Conservation (phyloP, 2,329 filamentous ascomycete species). For the Microdochium paspali region DNA sequence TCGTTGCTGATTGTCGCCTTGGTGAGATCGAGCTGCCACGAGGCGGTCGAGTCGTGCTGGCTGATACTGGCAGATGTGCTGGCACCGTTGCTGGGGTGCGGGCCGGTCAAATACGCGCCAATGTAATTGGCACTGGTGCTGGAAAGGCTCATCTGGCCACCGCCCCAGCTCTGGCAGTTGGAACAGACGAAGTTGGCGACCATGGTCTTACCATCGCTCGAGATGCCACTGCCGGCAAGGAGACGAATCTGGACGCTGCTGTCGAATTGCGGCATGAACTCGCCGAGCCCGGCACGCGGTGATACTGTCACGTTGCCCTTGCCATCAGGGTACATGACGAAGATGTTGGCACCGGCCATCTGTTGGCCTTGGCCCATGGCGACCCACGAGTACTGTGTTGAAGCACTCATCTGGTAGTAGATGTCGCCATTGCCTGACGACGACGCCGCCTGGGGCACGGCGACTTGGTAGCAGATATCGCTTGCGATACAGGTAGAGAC, state of each 20-base stretch:
- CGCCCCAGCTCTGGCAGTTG: slow-evolving; percentile 39
- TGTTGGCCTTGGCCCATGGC: slow-evolving; percentile 43
- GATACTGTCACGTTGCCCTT: slow-evolving; percentile 52
- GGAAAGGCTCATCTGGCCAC: slow-evolving; percentile 30
- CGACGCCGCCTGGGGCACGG: slow-evolving; percentile 39
- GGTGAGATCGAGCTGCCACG: slow-evolving; percentile 38
- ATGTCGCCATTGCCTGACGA: slow-evolving; percentile 42
- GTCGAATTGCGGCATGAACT: slow-evolving; percentile 37
- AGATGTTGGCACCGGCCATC: slow-evolving; percentile 52
- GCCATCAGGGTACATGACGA: slow-evolving; percentile 52
- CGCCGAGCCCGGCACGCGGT: slow-evolving; percentile 37
- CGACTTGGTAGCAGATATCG: slow-evolving; percentile 46
- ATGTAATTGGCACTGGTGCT: slow-evolving; percentile 38
- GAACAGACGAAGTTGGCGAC: slow-evolving; percentile 48
- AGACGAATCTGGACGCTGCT: slow-evolving; percentile 35
- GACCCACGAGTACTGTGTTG: slow-evolving; percentile 44
- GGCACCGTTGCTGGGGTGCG: slow-evolving; percentile 30
- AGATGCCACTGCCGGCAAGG: slow-evolving; percentile 49
- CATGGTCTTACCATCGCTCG: slow-evolving; percentile 35
- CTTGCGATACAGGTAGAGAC: slow-evolving; percentile 29
- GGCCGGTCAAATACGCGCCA: slow-evolving; percentile 40
- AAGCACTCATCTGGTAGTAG: slow-evolving; percentile 51
- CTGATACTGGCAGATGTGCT: slow-evolving; percentile 27
- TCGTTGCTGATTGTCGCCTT: slow-evolving; percentile 35
- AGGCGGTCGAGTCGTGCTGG: slow-evolving; percentile 33